Evolutionary conservation across 495 filamentous ascomycete species (phyloP), one percentile per base, ranked within the genome.

Genomic region (Neurospora sp.): DNA sequence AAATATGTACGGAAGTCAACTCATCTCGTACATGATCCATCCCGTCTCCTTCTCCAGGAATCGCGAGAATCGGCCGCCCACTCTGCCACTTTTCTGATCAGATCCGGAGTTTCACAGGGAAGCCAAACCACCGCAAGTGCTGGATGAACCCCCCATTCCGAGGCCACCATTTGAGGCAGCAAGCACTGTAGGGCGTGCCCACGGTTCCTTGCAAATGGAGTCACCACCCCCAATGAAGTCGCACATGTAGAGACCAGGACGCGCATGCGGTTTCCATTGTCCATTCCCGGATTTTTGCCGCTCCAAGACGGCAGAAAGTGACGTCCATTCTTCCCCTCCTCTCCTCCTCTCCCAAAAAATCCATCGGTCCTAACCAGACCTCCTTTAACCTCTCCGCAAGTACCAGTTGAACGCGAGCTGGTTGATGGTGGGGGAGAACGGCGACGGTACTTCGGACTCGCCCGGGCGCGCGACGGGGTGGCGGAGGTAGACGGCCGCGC

Each of bases 371-470:
- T 39, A 66, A 66, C 9, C 53, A 38, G 68, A 37, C 39, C 27
- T 27, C 44, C 37, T 86, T 82, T 89, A 96, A 81, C 94, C 85
- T 83, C 94, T 90, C 78, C 91, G 88, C 83, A 98, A 83, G 82
- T 97, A 99, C 94, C 95, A 99, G 81, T 91, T 92, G 78, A 93
- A 97, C 3, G 95, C 93, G 78, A 95, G 84, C 78, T 92, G 92
- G 77, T 85, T 87, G 31, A 89, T 83, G 42, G 84, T 80, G 27
- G 82, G 76, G 40, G 83, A 79, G 84, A 94, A 98, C 35, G 96
- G 96, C 69, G 93, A 92, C 31, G 96, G 95, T 70, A 98, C 94
- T 83, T 99, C 96, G 31, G 92, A 90, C 71, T 84, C 78, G n/a
- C 96, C 94, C 11, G 92, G 91, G 27, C 93, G 86, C n/a, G 93